Base-by-base conservation (phyloP, 768 basidiomycete genomes). In the Lentinula detonsa region DNA sequence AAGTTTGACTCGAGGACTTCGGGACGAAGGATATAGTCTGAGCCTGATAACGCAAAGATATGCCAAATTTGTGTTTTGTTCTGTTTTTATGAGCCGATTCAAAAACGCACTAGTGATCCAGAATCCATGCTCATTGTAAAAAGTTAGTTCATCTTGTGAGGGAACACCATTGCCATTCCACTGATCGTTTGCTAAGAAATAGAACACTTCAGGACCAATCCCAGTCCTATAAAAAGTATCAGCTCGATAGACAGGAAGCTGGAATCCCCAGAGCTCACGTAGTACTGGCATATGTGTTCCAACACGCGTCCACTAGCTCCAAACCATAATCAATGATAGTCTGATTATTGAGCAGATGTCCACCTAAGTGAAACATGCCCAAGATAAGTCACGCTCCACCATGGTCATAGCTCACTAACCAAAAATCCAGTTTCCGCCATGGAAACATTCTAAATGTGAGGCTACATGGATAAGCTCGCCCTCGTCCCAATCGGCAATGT, bases 1-100 rank as follows among this genome's bases (percentile, higher is more conserved):
- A 91, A 91, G 75, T 90, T 90, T 57, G 84, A 87, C 69, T 91
- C 88, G 16, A 91, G 79, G 23, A 91, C 87, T 72, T 91, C 88
- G 0, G 90, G 90, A 33, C 90, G 87, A 43, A 85, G 74, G 69
- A 85, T 79, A 66, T 91, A 91, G 64, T 77, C 74, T 21, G 74
- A 64, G 6, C 69, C 64, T n/a, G 3, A 56, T 23, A 15, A 48
- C 18, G 46, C 15, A 18, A n/a, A 48, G 13, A 23, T 18, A 48
- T 11, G 10, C 8, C 4, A 9, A 28, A 10, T 8, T 21, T 28
- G 11, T 13, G 15, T 10, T 37, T 37, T 5, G 7, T 8, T n/a
- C 2, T 31, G 16, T n/a, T 5, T 4, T 28, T 28, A 51, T n/a
- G 8, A 15, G 5, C 13, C 34, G 11, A 37, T n/a, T 39, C 9